phyloP scores from a whole-genome alignment of 2,329 filamentous ascomycete species.

The Verruconis gallopava region DNA sequence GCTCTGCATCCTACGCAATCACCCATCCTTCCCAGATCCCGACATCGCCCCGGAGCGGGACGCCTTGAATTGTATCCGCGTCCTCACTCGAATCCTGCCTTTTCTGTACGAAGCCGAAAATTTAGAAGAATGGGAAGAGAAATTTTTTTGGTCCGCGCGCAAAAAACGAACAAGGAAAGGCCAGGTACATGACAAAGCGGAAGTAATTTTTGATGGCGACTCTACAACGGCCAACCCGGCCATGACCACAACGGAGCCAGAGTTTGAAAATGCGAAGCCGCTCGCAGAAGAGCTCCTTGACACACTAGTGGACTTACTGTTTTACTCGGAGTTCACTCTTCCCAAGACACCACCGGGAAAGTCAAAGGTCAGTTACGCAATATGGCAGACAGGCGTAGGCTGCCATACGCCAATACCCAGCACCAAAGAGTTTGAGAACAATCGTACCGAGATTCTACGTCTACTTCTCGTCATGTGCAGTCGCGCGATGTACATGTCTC shows the following conservation, averaged over 20 bases:
- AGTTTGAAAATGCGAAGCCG: constrained; percentile 73
- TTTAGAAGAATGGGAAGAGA: constrained; percentile 74
- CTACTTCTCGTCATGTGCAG: constrained; percentile 75
- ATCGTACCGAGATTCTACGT: constrained; percentile 78
- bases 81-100: constrained; percentile 78
- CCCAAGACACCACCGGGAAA: constrained; percentile 58
- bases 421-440: constrained; percentile 85
- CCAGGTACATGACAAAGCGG: constrained; percentile 44
- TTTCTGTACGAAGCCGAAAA: constrained; percentile 85
- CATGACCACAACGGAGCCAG: constrained; percentile 35
- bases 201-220: constrained; percentile 77
- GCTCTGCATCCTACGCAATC: constrained; percentile 69
- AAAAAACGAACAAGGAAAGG: constrained; percentile 21
- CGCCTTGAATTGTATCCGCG: constrained; percentile 87
- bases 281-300: constrained; percentile 88
- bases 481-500: constrained; percentile 85
- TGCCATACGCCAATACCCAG: constrained; percentile 82
- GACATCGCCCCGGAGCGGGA: constrained; percentile 73
- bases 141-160: constrained; percentile 69
- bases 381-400: constrained; percentile 96
- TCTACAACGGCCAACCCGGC: constrained; percentile 37
- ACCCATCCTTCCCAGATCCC: constrained; percentile 79
- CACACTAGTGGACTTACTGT: constrained; percentile 75
- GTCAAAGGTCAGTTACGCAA: constrained; percentile 76
- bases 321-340: constrained; percentile 82